Conservation (phyloP, 75 land plant species). For the Ceratopteris richardii region DNA sequence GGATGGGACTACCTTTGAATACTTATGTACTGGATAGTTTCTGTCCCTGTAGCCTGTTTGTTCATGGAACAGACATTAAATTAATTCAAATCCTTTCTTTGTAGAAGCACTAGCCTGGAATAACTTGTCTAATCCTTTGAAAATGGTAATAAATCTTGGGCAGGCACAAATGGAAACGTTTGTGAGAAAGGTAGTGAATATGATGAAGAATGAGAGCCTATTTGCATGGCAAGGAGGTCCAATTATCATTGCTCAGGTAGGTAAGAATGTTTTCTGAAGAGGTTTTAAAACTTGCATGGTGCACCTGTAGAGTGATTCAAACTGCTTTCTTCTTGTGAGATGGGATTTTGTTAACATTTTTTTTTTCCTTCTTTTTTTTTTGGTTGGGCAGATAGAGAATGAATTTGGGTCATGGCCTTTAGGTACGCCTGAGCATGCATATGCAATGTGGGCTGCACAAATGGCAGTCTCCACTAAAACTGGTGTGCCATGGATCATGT, state of each 20-base stretch:
- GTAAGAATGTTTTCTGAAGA: too few species aligned
- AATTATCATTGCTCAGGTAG: conserved; percentile 72
- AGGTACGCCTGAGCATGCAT: conserved; percentile 62
- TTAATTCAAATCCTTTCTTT: too few species aligned
- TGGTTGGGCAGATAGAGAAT: conserved; percentile 78
- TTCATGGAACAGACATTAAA: too few species aligned
- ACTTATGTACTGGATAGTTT: too few species aligned
- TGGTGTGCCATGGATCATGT: conserved; percentile 93
- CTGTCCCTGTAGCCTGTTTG: too few species aligned
- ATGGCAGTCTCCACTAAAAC: conserved; percentile 75
- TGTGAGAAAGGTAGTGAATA: conserved; percentile 52
- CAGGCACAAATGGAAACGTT: conserved; percentile 73
- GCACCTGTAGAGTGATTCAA: too few species aligned
- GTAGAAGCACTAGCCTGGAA: too few species aligned
- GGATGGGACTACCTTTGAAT: too few species aligned
- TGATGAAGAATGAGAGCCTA: conserved; percentile 77
- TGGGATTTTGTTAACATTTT: too few species aligned
- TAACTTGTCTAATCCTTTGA: too few species aligned
- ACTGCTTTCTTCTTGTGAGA: too few species aligned
- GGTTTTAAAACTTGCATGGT: background rate
- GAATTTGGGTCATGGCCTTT: conserved; percentile 56
- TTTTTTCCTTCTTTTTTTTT: background rate
- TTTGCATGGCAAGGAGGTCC: conserved; percentile 89
- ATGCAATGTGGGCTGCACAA: conserved; percentile 73
- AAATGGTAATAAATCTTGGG: too few species aligned